Evolutionary conservation across 2,329 filamentous ascomycete genomes (phyloP).

Genomic region (Pseudonectria buxi): DNA sequence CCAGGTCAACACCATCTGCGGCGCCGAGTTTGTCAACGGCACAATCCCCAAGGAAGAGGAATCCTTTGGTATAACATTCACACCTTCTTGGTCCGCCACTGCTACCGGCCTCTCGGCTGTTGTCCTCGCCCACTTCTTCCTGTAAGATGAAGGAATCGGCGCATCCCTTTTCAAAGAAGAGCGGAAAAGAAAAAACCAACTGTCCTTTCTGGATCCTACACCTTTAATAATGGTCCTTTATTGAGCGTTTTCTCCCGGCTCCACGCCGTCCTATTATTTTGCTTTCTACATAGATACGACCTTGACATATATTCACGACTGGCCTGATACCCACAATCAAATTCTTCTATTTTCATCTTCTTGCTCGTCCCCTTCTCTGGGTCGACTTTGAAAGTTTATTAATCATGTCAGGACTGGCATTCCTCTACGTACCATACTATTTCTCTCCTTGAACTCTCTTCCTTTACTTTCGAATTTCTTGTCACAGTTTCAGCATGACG

Average conservation of each 20-base stretch:
- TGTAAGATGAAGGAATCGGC: constrained; percentile 7
- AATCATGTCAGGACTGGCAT: too few relatives aligned
- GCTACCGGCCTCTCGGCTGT: constrained; percentile 10
- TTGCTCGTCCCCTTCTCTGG: constrained; percentile 1
- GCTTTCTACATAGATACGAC: constrained; percentile 9
- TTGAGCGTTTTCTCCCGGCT: not conserved
- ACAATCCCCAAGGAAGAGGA: constrained; percentile 37
- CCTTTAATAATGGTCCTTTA: too few relatives aligned
- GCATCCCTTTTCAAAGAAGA: too few relatives aligned
- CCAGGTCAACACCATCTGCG: constrained; percentile 63
- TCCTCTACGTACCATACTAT: too few relatives aligned
- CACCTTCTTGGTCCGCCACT: constrained; percentile 14
- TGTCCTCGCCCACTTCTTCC: constrained; percentile 11
- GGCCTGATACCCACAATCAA: constrained; percentile 18
- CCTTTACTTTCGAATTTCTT: too few relatives aligned
- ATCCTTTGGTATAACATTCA: constrained; percentile 7
- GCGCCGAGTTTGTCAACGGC: constrained; percentile 49
- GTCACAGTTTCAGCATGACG: too few relatives aligned
- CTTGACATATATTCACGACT: constrained; percentile 17
- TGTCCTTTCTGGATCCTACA: too few relatives aligned
- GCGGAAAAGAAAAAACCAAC: too few relatives aligned
- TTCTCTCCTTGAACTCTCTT: too few relatives aligned
- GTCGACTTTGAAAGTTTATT: too few relatives aligned
- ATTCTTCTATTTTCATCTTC: constrained; percentile 2
- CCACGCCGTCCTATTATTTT: not conserved